phyloP scores from a whole-genome alignment of 1,284 basidiomycete species.

The Moniliophthora roreri region DNA sequence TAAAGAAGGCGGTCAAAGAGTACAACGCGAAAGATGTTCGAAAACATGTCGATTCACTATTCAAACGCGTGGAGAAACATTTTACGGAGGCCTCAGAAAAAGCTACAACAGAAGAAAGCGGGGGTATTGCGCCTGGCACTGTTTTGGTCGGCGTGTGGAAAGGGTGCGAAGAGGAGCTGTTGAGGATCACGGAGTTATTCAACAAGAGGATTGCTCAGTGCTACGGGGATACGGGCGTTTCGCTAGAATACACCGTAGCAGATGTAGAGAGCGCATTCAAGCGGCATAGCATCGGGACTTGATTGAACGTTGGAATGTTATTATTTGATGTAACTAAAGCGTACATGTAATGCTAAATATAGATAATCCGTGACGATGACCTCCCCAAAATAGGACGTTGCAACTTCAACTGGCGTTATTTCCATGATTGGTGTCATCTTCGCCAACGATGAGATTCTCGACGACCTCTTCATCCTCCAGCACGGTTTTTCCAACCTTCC shows the following conservation, averaged over 20 bases:
- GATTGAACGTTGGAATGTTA: constrained; percentile 18
- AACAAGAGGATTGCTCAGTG: constrained; percentile 70
- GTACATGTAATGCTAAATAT: not conserved
- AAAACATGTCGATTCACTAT: constrained; percentile 83
- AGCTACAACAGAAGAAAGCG: constrained; percentile 55
- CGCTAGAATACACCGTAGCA: constrained; percentile 70
- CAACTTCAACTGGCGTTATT: too few relatives aligned
- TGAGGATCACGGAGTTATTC: constrained; percentile 72
- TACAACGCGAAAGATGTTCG: constrained; percentile 86
- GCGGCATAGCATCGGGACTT: constrained; percentile 55
- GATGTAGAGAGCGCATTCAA: constrained; percentile 82
- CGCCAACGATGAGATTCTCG: too few relatives aligned
- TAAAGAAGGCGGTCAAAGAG: constrained; percentile 88
- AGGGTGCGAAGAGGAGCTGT: constrained; percentile 80
- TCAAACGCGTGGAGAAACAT: constrained; percentile 94
- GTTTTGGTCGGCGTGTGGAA: constrained; percentile 86
- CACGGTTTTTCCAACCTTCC: too few relatives aligned
- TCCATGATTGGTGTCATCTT: too few relatives aligned
- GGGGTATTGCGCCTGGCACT: constrained; percentile 59
- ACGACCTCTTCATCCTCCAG: too few relatives aligned
- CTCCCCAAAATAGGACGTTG: too few relatives aligned
- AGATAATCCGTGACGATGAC: too few relatives aligned
- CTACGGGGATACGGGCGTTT: constrained; percentile 70
- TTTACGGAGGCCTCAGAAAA: constrained; percentile 81
- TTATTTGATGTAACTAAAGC: constrained; percentile 12